A percentile compares a stretch with the other conserved stretches of the same genome.
Evolutionary conservation across 352 stramenopile species (phyloP).

Genomic region (Plasmopara muralis): DNA sequence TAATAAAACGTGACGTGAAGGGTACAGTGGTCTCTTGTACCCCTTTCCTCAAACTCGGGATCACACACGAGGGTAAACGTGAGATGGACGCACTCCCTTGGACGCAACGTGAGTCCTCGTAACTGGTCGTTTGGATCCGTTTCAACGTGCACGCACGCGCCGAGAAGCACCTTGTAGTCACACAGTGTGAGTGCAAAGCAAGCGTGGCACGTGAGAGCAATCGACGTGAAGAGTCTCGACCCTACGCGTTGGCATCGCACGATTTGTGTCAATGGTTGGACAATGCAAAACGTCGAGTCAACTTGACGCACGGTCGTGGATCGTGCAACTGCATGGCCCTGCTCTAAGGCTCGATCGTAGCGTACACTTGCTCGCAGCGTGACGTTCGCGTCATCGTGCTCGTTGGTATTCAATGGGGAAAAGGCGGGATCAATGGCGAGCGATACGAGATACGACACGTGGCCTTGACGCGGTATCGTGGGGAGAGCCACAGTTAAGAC

Average conservation of each 20-base stretch:
- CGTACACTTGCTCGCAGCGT: constrained; percentile 22
- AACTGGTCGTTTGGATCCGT: constrained; percentile 34
- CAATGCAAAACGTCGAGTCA: constrained; percentile 26
- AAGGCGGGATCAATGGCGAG: constrained; percentile 1
- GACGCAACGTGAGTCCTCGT: constrained; percentile 22
- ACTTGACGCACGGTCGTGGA: constrained; percentile 21
- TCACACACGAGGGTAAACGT: constrained; percentile 30
- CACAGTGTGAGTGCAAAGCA: constrained; percentile 21
- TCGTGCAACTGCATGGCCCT: constrained; percentile 6
- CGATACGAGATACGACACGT: constrained; percentile 22
- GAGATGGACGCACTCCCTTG: constrained; percentile 30
- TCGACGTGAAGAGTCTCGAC: constrained; percentile 19
- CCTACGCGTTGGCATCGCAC: constrained; percentile 37
- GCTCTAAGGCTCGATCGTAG: constrained; percentile 24
- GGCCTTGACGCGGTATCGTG: constrained; percentile 11
- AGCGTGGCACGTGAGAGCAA: constrained; percentile 38
- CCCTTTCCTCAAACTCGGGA: constrained; percentile 2
- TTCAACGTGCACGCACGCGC: neutral
- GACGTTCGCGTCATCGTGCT: neutral
- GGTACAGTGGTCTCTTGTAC: neutral
- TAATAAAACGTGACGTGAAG: neutral
- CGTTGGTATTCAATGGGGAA: too few species aligned
- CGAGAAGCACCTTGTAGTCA: constrained; percentile 23
- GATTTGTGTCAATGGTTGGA: constrained; percentile 27
- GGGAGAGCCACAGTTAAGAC: constrained; percentile 23